Evolutionary conservation across 768 basidiomycete species (phyloP).

Genomic region (Sutorius australiensis): DNA sequence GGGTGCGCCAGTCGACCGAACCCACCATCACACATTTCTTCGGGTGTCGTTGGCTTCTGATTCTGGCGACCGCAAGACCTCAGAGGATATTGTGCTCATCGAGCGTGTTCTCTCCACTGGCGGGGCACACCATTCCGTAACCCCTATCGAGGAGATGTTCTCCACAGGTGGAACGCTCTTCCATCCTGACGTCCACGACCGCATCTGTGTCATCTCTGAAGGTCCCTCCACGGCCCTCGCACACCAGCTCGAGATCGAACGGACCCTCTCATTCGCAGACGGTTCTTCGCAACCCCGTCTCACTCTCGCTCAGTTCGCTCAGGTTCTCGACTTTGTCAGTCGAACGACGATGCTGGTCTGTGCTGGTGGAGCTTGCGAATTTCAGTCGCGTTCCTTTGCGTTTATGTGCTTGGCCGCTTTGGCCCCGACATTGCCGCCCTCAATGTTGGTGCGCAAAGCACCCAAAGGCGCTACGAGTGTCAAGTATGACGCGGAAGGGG

Average conservation of each 20-base stretch:
- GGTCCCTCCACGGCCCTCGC: background rate
- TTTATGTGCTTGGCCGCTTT: slow-evolving; percentile 10
- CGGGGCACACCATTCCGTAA: slow-evolving; percentile 3
- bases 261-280: background rate
- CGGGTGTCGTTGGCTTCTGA: background rate
- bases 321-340: slow-evolving; percentile 8
- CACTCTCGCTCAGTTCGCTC: slow-evolving; percentile 2
- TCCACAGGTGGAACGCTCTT: background rate
- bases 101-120: slow-evolving; percentile 15
- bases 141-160: background rate
- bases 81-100: slow-evolving; percentile 5
- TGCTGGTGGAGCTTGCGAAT: slow-evolving; percentile 8
- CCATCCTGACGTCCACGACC: slow-evolving; percentile 14
- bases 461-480: background rate
- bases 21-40: slow-evolving; percentile 9
- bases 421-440: slow-evolving; percentile 2
- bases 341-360: slow-evolving; percentile 2
- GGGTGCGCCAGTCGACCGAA: background rate
- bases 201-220: background rate
- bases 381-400: slow-evolving; percentile 12
- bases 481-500: background rate
- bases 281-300: background rate
- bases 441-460: background rate
- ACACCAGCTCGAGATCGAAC: slow-evolving; percentile 9
- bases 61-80: background rate